These are phyloP conservation scores for Apophysomyces elegans DNA, from an alignment of 371 early-diverging fungal species.

Conservation along the genomic window DNA sequence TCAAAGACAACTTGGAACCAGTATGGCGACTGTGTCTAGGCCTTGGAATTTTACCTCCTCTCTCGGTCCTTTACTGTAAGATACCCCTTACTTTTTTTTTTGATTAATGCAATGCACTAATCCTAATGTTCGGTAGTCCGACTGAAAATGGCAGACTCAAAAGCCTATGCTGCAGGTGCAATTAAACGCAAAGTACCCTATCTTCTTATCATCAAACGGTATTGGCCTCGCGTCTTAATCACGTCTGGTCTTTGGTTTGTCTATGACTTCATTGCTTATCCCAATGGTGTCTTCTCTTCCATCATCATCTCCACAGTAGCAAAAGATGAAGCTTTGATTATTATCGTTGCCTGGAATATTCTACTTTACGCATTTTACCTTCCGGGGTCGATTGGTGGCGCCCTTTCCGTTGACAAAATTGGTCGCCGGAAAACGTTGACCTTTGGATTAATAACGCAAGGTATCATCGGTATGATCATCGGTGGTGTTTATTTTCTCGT, in stretches of 20 bases:
- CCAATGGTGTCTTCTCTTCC: slow-evolving; percentile 55
- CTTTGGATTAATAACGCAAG: slow-evolving; percentile 52
- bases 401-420: slow-evolving; percentile 50
- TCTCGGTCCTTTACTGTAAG: slow-evolving; percentile 55
- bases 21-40: slow-evolving; percentile 58
- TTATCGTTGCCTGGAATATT: slow-evolving; percentile 56
- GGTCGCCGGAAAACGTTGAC: slow-evolving; percentile 59
- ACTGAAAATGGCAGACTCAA: slow-evolving; percentile 55
- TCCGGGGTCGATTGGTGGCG: slow-evolving; percentile 56
- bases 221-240: slow-evolving; percentile 58
- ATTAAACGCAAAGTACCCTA: slow-evolving; percentile 57
- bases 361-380: slow-evolving; percentile 59
- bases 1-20: slow-evolving; percentile 40
- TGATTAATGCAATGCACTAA: neutral
- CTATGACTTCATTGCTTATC: slow-evolving; percentile 62
- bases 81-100: slow-evolving; percentile 1
- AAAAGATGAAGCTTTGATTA: slow-evolving; percentile 41
- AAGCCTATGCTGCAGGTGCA: slow-evolving; percentile 43
- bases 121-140: slow-evolving; percentile 31
- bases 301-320: slow-evolving; percentile 51
- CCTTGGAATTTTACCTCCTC: slow-evolving; percentile 52
- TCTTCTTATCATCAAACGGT: slow-evolving; percentile 48
- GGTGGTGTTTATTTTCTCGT: slow-evolving; percentile 50
- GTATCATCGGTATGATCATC: slow-evolving; percentile 57
- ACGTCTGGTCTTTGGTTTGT: slow-evolving; percentile 63